Evolutionary conservation across 1,284 basidiomycete species (phyloP), one percentile per base, ranked within the genome.

Genomic region (Termitomyces sp.): DNA sequence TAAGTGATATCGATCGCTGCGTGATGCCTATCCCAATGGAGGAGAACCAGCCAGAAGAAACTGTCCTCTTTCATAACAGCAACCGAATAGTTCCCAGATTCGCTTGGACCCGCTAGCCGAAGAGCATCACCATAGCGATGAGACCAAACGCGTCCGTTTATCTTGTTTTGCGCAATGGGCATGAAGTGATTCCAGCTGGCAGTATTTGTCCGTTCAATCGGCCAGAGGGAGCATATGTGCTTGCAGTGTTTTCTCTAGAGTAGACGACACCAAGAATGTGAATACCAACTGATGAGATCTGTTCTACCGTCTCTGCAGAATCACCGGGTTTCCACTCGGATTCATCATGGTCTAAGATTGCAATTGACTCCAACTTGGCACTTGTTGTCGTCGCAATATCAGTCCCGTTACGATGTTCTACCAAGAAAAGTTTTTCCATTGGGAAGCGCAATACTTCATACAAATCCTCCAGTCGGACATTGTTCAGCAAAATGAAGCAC

Each of bases 1-100:
- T 13, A 38, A n/a, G 52, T 24, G 2, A 41, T 10, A 17, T 49
- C 12, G 34, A 54, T 46, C 0, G 4, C 19, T 33, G 45, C 17
- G 12, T 17, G 30, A 9, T 54, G 24, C 1, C 15, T 4, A 24
- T 43, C 39, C 13, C 33, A 33, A 31, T 51, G 21, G 6, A 57
- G 15, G 21, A 55, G 53, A n/a, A 24, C 9, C 17, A 43, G 40
- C 21, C 34, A 10, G 28, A 42, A 0, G 34, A 3, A 1, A 2
- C 28, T 12, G 15, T 39, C 10, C 3, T 31, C 15, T 21, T 48
- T 1, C 12, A 26, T 24, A 6, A 53, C 21, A 42, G 57, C 26
- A 9, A 38, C 28, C 15, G 34, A 15, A 41, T 53, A 56, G 3
- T 13, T 39, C 7, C 50, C 50, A 13, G 55, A 59, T 12, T 38